phyloP scores from a whole-genome alignment of 495 filamentous ascomycete genomes.

The Hypoxylon rickii region DNA sequence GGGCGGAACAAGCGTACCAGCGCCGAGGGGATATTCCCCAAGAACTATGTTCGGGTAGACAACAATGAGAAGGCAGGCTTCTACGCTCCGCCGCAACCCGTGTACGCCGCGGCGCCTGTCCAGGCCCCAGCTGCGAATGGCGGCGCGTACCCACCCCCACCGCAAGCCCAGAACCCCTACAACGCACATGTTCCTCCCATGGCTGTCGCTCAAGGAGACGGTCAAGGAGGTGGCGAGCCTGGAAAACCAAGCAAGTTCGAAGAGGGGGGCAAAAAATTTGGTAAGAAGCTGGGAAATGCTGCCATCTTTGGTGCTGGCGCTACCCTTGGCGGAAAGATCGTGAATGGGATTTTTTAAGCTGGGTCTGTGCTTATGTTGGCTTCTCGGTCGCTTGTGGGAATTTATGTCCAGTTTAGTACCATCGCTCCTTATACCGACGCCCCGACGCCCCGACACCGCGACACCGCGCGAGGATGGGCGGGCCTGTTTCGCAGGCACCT shows the following conservation, averaged over 20 bases:
- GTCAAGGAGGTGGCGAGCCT: slow-evolving; percentile 2
- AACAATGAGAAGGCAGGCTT: slow-evolving; percentile 40
- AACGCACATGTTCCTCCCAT: slow-evolving; percentile 57
- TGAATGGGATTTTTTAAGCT: slow-evolving; percentile 84
- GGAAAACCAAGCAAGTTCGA: slow-evolving; percentile 47
- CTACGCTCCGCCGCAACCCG: slow-evolving; percentile 37
- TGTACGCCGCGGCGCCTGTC: slow-evolving; percentile 33
- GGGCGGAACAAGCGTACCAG: slow-evolving; percentile 81
- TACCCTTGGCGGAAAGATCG: slow-evolving; percentile 87
- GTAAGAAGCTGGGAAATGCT: slow-evolving; percentile 77
- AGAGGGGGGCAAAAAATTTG: slow-evolving; percentile 63
- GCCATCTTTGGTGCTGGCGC: slow-evolving; percentile 85
- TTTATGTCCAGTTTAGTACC: too few relatives aligned
- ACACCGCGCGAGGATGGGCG: too few relatives aligned
- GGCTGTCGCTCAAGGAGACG: slow-evolving; percentile 45
- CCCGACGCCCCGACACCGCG: too few relatives aligned
- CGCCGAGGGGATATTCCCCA: slow-evolving; percentile 87
- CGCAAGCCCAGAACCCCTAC: slow-evolving; percentile 50
- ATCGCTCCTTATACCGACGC: too few relatives aligned
- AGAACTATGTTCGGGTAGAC: slow-evolving; percentile 75
- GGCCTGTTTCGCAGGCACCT: too few relatives aligned
- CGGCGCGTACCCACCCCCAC: slow-evolving; percentile 39
- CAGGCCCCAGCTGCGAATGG: slow-evolving; percentile 20
- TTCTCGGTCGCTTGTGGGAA: background rate
- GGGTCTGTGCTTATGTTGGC: background rate